Percentiles rank a stretch among this genome's conserved stretches.
Conservation (phyloP, 768 basidiomycete genomes). For the Lactarius akahatsu region DNA sequence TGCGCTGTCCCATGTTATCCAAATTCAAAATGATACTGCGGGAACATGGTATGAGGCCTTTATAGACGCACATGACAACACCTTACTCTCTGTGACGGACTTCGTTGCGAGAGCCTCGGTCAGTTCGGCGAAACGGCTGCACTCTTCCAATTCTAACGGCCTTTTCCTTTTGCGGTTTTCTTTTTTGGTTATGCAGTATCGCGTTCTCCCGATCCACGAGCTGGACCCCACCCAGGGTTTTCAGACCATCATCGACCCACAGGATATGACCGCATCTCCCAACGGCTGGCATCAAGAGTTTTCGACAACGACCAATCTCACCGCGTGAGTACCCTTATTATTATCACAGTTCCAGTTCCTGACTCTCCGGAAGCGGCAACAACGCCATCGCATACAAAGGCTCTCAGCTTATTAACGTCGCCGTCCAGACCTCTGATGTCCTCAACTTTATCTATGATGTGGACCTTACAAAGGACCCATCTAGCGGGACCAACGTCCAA, state of each 20-base stretch:
- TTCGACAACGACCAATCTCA: slow-evolving; percentile 37
- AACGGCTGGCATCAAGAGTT: slow-evolving; percentile 54
- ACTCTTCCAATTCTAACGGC: background rate
- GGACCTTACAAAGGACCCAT: slow-evolving; percentile 40
- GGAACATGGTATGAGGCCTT: slow-evolving; percentile 58
- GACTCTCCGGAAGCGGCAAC: slow-evolving; percentile 36
- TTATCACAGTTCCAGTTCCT: background rate
- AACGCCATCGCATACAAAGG: slow-evolving; percentile 40
- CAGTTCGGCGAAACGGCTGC: slow-evolving; percentile 22
- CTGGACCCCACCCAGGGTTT: slow-evolving; percentile 53
- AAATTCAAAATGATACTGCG: slow-evolving; percentile 43
- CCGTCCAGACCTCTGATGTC: slow-evolving; percentile 40
- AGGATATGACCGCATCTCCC: slow-evolving; percentile 56
- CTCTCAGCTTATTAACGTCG: slow-evolving; percentile 26
- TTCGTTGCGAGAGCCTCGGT: slow-evolving; percentile 49
- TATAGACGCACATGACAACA: slow-evolving; percentile 56
- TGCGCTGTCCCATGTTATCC: slow-evolving; percentile 43
- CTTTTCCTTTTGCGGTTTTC: slow-evolving; percentile 25
- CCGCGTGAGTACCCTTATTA: slow-evolving; percentile 25
- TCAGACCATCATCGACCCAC: slow-evolving; percentile 49
- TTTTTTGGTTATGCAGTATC: slow-evolving; percentile 37
- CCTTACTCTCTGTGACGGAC: slow-evolving; percentile 51
- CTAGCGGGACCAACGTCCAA: slow-evolving; percentile 46
- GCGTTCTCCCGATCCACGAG: slow-evolving; percentile 44
- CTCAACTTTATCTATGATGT: slow-evolving; percentile 44